phyloP scores from a whole-genome alignment of 345 rosid genomes.

The Garcia nutans region DNA sequence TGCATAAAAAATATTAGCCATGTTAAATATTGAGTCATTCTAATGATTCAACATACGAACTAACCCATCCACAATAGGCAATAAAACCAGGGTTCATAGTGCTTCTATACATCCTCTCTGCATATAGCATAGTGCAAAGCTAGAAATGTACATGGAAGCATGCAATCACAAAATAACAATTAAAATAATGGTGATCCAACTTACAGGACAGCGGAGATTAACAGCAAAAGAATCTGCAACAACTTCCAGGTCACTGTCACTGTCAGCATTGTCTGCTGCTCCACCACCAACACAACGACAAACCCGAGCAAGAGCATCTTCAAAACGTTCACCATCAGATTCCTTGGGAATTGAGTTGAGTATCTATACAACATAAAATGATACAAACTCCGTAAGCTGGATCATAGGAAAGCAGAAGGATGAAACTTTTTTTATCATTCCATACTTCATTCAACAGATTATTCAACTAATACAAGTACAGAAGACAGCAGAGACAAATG shows the following conservation, averaged over 20 bases:
- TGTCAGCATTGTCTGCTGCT: slow-evolving; percentile 73
- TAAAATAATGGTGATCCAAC: slow-evolving; percentile 25
- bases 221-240: slow-evolving; percentile 82
- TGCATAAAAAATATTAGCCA: neutral
- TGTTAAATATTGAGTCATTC: neutral
- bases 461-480: neutral
- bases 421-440: neutral
- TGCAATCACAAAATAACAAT: neutral
- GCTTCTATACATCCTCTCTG: neutral
- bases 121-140: neutral
- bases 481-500: too few species aligned
- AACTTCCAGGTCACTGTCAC: slow-evolving; percentile 97
- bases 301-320: slow-evolving; percentile 87
- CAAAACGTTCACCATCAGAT: slow-evolving; percentile 76
- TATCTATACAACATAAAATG: slow-evolving; percentile 40
- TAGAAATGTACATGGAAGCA: neutral
- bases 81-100: neutral
- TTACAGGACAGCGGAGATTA: slow-evolving; percentile 96
- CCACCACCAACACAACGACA: slow-evolving; percentile 94
- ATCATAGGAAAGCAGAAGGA: neutral
- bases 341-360: slow-evolving; percentile 80
- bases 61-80: neutral
- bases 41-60: neutral
- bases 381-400: neutral
- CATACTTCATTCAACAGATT: neutral